A percentile compares a stretch with the other conserved stretches of the same genome.
Conservation (phyloP, 345 rosid genomes). For the Citrus sinensis region DVS_A1.0 CM039163.1:21794001-21794500, state of each 20-base stretch:
- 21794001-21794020: neutral
- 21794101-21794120: conserved; percentile 97
- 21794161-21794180: conserved; percentile 71
- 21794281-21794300: neutral
- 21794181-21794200: conserved; percentile 78
- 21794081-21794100: conserved; percentile 94
- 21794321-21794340: conserved; percentile 56
- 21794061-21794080: conserved; percentile 49
- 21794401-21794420: conserved; percentile 86
- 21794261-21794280: neutral
- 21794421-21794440: conserved; percentile 98
- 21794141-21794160: conserved; percentile 77
- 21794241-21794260: neutral
- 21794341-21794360: conserved; percentile 80
- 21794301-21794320: neutral
- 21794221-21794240: conserved; percentile 51
- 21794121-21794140: conserved; percentile 92
- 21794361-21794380: conserved; percentile 86
- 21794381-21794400: conserved; percentile 74
- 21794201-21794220: conserved; percentile 88
- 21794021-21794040: conserved; percentile 10
- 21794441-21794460: conserved; percentile 55
- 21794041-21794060: conserved; percentile 11
- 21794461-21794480: neutral
- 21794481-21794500: neutral